Evolutionary conservation across 148 eudicot genomes (phyloP).

Genomic region (Polygonum maritimum): DNA sequence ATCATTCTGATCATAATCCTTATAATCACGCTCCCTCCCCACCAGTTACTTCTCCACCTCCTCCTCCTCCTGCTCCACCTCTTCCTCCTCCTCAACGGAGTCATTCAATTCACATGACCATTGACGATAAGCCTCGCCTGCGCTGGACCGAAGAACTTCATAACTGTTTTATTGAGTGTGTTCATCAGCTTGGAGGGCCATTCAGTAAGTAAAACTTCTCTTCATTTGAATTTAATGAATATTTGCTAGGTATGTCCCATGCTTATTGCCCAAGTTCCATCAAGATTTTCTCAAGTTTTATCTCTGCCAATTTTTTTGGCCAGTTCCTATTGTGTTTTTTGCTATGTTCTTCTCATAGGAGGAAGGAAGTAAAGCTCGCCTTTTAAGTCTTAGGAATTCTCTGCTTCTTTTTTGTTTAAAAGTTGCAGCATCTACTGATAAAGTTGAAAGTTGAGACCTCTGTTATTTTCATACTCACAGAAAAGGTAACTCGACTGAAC

Average conservation of each 20-base stretch:
- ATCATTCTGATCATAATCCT: background rate
- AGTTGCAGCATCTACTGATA: background rate
- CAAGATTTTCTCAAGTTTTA: background rate
- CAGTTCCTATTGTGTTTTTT: background rate
- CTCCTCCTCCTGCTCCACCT: background rate
- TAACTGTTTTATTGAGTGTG: background rate
- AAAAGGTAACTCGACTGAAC: background rate
- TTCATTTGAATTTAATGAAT: background rate
- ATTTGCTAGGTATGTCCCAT: background rate
- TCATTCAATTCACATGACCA: background rate
- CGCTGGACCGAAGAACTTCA: conserved; percentile 8
- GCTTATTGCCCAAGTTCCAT: background rate
- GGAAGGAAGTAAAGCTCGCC: background rate
- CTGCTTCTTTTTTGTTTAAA: background rate
- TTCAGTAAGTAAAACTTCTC: background rate
- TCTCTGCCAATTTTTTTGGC: background rate
- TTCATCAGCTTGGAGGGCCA: conserved; percentile 1
- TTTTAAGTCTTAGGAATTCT: background rate
- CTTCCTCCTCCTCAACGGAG: background rate
- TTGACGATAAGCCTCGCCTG: conserved; percentile 4
- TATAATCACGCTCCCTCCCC: background rate
- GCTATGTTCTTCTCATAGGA: background rate
- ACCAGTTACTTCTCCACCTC: background rate
- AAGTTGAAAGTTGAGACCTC: background rate
- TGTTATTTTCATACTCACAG: background rate